Evolutionary conservation across 495 filamentous ascomycete species (phyloP).

Genomic region (Hypoxylon rickii): DNA sequence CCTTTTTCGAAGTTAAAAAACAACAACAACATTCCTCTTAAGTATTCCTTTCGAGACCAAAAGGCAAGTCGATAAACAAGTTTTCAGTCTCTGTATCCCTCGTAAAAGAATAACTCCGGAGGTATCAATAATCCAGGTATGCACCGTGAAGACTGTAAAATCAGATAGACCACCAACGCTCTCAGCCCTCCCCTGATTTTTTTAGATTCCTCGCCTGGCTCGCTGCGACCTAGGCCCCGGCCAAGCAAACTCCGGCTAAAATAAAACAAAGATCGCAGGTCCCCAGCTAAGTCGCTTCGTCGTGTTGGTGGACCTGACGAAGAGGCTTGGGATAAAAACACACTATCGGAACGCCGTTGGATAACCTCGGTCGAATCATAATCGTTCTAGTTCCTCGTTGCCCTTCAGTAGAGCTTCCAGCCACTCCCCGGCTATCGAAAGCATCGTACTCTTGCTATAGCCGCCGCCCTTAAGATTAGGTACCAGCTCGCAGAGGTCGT

Average conservation of each 20-base stretch:
- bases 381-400: conserved; percentile 59
- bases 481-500: conserved; percentile 70
- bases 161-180: conserved; percentile 9
- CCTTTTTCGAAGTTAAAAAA: too few relatives aligned
- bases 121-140: conserved; percentile 32
- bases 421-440: conserved; percentile 72
- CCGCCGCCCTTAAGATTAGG: conserved; percentile 70
- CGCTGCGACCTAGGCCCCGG: conserved; percentile 21
- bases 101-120: conserved; percentile 22
- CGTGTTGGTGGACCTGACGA: not conserved
- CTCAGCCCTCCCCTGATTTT: conserved; percentile 8
- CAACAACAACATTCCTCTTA: too few relatives aligned
- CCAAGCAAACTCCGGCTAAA: conserved; percentile 30
- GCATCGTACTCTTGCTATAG: conserved; percentile 78
- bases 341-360: conserved; percentile 38
- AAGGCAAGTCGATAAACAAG: conserved; percentile 1
- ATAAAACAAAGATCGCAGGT: conserved; percentile 12
- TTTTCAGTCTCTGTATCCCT: conserved; percentile 30
- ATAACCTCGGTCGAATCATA: conserved; percentile 40
- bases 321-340: not conserved
- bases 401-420: conserved; percentile 71
- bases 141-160: conserved; percentile 14
- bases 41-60: too few relatives aligned
- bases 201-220: conserved; percentile 20
- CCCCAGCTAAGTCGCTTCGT: not conserved